A percentile compares a stretch with the other conserved stretches of the same genome.
These are phyloP conservation scores for Musa schizocarpa DNA, from an alignment of 176 grass and related monocot species.

Conservation along the genomic window DNA sequence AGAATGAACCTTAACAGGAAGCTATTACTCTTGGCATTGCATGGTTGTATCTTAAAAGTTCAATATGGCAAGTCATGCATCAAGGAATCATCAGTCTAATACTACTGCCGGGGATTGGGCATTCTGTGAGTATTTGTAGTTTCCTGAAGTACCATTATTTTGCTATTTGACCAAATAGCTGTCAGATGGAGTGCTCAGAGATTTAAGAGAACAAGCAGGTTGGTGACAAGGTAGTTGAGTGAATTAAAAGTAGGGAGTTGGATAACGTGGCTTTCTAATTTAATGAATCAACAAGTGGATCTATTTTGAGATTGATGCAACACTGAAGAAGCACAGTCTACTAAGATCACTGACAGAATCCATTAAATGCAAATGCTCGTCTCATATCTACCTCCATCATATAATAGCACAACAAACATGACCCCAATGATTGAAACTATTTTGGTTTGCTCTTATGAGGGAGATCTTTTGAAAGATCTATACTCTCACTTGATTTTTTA, in stretches of 20 bases:
- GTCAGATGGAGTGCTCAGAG: neutral
- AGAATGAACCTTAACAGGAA: too few species aligned
- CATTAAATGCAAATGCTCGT: neutral
- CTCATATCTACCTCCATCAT: neutral
- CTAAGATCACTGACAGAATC: neutral
- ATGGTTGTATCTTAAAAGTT: too few species aligned
- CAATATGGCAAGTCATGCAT: neutral
- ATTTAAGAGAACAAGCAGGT: neutral
- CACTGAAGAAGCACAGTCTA: neutral
- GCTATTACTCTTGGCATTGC: too few species aligned
- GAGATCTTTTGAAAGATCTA: too few species aligned
- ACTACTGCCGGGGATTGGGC: neutral
- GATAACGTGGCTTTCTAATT: neutral
- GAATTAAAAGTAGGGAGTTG: slow-evolving; percentile 1
- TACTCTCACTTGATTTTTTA: too few species aligned
- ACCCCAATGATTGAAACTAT: neutral
- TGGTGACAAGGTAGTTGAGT: slow-evolving; percentile 5
- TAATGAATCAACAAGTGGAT: neutral
- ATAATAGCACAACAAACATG: neutral
- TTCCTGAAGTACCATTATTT: neutral
- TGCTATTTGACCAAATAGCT: neutral
- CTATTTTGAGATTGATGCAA: neutral
- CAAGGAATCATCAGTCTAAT: neutral
- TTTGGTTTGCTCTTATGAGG: too few species aligned
- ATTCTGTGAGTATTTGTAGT: neutral